These are phyloP conservation scores for Schrenkiella parvula DNA, from an alignment of 345 rosid species.

Conservation along the genomic window DNA sequence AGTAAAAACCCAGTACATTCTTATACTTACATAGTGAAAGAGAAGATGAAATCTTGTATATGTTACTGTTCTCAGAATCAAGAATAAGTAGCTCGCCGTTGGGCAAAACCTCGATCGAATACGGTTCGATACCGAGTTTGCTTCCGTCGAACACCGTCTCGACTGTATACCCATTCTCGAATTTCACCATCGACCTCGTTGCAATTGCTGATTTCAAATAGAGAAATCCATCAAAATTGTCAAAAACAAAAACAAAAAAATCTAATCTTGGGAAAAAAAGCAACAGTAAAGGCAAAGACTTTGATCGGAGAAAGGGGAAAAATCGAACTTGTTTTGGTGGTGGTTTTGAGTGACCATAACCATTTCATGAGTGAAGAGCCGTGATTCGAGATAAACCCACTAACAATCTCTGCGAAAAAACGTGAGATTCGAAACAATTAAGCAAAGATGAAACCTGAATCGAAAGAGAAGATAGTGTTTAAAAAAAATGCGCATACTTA, in stretches of 20 bases:
- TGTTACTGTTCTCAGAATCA: constrained; percentile 34
- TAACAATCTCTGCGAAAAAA: constrained; percentile 67
- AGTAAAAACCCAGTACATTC: background rate
- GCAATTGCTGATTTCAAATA: constrained; percentile 46
- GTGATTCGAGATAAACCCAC: constrained; percentile 68
- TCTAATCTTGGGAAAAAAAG: background rate
- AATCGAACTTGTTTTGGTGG: constrained; percentile 75
- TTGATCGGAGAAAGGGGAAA: background rate
- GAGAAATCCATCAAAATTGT: constrained; percentile 6
- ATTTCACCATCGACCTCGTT: constrained; percentile 90
- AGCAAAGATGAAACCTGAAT: constrained; percentile 15
- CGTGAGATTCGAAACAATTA: background rate
- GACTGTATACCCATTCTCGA: constrained; percentile 87
- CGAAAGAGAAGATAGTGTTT: background rate
- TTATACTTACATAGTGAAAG: constrained; percentile 82
- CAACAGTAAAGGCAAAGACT: background rate
- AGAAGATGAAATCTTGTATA: constrained; percentile 84
- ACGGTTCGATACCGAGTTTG: constrained; percentile 91
- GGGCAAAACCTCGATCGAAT: constrained; percentile 72
- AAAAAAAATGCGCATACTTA: constrained; percentile 35
- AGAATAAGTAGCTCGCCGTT: constrained; percentile 83
- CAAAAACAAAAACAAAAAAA: constrained; percentile 15
- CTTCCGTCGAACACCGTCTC: constrained; percentile 99
- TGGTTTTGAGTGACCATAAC: constrained; percentile 87
- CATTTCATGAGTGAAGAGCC: constrained; percentile 74